phyloP scores from a whole-genome alignment of 2,329 filamentous ascomycete species.

The Dactylellina drechsleri region DNA sequence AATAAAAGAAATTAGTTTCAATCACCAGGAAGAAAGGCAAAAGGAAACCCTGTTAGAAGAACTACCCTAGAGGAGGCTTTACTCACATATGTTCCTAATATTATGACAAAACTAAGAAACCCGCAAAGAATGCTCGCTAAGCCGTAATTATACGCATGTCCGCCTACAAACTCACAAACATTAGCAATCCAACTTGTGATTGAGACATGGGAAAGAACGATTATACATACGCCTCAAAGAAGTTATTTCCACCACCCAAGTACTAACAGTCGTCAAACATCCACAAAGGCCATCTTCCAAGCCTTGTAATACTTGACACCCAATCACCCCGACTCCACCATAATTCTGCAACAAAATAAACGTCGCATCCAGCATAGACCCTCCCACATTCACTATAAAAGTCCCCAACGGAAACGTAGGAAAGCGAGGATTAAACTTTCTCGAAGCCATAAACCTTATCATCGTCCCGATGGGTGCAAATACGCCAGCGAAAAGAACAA shows the following conservation, averaged over 20 bases:
- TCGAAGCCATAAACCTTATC: slow-evolving; percentile 76
- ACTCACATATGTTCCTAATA: slow-evolving; percentile 58
- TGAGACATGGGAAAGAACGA: slow-evolving; percentile 4
- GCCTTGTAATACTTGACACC: slow-evolving; percentile 75
- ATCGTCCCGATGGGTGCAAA: slow-evolving; percentile 86
- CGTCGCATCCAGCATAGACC: slow-evolving; percentile 78
- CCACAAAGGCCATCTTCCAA: slow-evolving; percentile 76
- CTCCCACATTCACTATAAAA: slow-evolving; percentile 81
- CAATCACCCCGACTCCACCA: slow-evolving; percentile 67
- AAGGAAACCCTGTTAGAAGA: slow-evolving; percentile 3
- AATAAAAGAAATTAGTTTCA: slow-evolving; percentile 9
- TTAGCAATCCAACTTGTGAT: not conserved
- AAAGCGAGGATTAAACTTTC: slow-evolving; percentile 74
- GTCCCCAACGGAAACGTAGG: slow-evolving; percentile 84
- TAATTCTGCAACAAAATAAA: slow-evolving; percentile 63
- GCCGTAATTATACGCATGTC: slow-evolving; percentile 58
- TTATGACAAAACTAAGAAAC: slow-evolving; percentile 55
- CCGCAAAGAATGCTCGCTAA: slow-evolving; percentile 56
- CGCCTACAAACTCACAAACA: slow-evolving; percentile 14
- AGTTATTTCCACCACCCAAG: slow-evolving; percentile 72
- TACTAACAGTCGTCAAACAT: slow-evolving; percentile 73
- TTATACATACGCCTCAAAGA: slow-evolving; percentile 63
- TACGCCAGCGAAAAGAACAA: slow-evolving; percentile 78
- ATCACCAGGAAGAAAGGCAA: not conserved
- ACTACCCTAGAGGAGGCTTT: no score